Base-by-base conservation (phyloP, 2,329 filamentous ascomycete genomes). In the Penicillium olsonii region DNA sequence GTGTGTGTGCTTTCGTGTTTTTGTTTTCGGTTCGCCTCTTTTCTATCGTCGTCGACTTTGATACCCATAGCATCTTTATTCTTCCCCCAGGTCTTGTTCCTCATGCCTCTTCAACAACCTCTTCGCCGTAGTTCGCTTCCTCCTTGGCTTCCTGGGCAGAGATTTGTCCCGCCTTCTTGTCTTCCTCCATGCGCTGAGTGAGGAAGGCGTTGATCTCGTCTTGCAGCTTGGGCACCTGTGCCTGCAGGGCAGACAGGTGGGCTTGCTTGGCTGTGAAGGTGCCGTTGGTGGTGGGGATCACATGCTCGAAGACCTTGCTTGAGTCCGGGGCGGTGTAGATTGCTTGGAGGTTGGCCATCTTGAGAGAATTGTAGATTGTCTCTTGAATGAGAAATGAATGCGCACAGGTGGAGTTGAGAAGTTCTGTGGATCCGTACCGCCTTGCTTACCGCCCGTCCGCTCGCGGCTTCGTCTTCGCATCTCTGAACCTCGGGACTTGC, bases 81-180 rank as follows among this genome's bases (percentile, higher is more conserved):
- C 39, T 50, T 37, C 53, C 56, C 59, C 54, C 56, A 51, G 57
- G 47, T 58, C 55, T 27, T 42, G 39, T 40, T 54, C 63, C 81
- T 47, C 17, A 35, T 35, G 88, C 86, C 35, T 88, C 85, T 42
- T 86, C 84, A 11, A 82, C 75, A 19, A 85, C 82, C 68, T 95
- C 90, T 69, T 95, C 91, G 40, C 90, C 91, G 66, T 96, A 95
- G 65, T 91, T 81, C 54, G 82, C 79, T 52, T 77, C 76, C 46
- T 77, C 75, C 45, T 72, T 70, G 40, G 68, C 64, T 52, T 72
- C 69, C 43, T 69, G 65, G 18, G 68, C 68, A n/a, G 67, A 71
- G 19, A 68, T 49, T 33, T 64, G 59, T 26, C 74, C 65, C 7
- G 55, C 50, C 26, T 67, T 66, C 54, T 81, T 84, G 53, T 85